phyloP scores from a whole-genome alignment of 352 stramenopile species.

The Pythium insidiosum region DNA sequence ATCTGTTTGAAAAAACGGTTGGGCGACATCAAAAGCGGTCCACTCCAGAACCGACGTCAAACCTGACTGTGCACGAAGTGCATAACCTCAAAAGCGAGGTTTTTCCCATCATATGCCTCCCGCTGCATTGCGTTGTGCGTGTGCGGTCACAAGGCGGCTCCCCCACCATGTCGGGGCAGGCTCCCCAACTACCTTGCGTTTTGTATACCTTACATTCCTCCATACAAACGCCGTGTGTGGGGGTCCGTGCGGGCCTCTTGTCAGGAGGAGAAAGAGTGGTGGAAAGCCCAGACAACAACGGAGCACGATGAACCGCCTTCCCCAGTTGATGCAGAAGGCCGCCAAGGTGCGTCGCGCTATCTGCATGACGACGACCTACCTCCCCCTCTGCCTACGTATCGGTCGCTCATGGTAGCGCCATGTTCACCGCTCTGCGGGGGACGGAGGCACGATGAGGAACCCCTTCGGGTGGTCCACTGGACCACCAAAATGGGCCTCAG shows the following conservation, averaged over 20 bases:
- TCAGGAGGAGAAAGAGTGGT: constrained; percentile 44
- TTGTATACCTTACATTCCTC: constrained; percentile 13
- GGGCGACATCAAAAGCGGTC: constrained; percentile 11
- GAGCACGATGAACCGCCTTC: constrained; percentile 56
- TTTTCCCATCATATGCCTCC: no score
- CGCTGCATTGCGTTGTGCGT: no score
- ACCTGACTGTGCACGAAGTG: no score
- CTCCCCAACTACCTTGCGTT: no score
- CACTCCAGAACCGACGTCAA: no score
- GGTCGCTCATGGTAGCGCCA: no score
- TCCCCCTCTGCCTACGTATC: no score
- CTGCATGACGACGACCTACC: no score
- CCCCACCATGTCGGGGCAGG: no score
- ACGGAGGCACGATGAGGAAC: neutral
- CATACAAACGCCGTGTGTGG: constrained; percentile 1
- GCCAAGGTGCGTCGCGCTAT: constrained; percentile 66
- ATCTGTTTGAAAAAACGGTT: neutral
- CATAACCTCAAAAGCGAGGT: no score
- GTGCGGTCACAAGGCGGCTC: no score
- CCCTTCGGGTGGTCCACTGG: constrained; percentile 25
- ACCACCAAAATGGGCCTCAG: constrained; percentile 55
- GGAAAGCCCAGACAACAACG: constrained; percentile 28
- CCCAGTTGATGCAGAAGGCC: constrained; percentile 61
- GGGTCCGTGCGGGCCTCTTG: constrained; percentile 21
- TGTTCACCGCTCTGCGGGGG: neutral